phyloP scores from a whole-genome alignment of 192 early-diverging fungal species.

The Mortierella alpina region DNA sequence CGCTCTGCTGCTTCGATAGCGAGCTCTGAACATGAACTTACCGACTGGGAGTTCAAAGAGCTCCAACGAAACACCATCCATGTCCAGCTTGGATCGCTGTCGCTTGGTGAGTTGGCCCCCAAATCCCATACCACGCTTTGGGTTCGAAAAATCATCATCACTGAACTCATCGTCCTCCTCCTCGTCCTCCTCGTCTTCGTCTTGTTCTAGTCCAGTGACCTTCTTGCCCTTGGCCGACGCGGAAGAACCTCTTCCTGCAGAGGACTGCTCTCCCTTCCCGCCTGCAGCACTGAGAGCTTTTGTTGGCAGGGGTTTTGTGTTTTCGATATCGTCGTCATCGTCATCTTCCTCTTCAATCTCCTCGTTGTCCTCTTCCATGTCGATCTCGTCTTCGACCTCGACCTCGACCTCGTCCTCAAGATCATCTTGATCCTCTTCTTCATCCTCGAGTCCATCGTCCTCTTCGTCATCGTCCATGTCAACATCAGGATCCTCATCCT shows the following conservation, averaged over 20 bases:
- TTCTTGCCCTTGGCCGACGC: conserved; percentile 34
- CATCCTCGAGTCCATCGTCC: conserved; percentile 38
- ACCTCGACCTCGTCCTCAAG: conserved; percentile 27
- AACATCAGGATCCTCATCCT: conserved; percentile 43
- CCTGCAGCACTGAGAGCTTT: conserved; percentile 14
- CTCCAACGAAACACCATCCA: conserved; percentile 61
- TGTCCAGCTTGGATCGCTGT: conserved; percentile 74
- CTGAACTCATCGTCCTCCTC: conserved; percentile 38
- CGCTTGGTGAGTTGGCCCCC: conserved; percentile 72
- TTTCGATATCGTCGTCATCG: conserved; percentile 52
- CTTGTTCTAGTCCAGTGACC: neutral
- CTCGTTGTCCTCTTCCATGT: conserved; percentile 28
- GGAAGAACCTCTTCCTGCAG: conserved; percentile 2
- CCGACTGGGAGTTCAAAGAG: conserved; percentile 76
- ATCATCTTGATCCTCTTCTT: conserved; percentile 35
- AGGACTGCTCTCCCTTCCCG: neutral
- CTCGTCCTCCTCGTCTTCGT: conserved; percentile 15
- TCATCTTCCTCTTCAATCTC: conserved; percentile 45
- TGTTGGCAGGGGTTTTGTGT: conserved; percentile 26
- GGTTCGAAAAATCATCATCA: conserved; percentile 47
- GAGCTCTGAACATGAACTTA: conserved; percentile 32
- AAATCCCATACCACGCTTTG: conserved; percentile 32
- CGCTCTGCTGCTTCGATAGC: too few species aligned
- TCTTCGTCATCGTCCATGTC: conserved; percentile 53
- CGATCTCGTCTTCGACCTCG: conserved; percentile 21